Conservation (phyloP, 2,329 filamentous ascomycete species). For the Pseudogymnoascus sp. region DNA sequence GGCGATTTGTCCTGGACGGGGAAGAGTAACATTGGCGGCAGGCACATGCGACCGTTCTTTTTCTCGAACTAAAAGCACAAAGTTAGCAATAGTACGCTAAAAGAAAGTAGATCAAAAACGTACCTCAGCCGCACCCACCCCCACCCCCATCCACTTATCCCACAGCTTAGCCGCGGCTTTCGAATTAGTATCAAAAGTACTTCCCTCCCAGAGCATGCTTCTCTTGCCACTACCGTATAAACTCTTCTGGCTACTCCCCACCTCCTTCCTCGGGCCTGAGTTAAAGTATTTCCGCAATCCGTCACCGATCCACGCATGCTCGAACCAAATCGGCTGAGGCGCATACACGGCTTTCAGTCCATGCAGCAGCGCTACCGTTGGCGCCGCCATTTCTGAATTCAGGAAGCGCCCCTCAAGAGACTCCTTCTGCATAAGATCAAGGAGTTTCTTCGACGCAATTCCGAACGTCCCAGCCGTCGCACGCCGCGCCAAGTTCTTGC, state of each 20-base stretch:
- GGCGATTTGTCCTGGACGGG: slow-evolving; percentile 43
- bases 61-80: slow-evolving; percentile 42
- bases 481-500: slow-evolving; percentile 50
- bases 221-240: slow-evolving; percentile 53
- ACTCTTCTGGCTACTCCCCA: slow-evolving; percentile 42
- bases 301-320: slow-evolving; percentile 57
- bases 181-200: slow-evolving; percentile 53
- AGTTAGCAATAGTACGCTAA: not conserved
- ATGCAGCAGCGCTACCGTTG: slow-evolving; percentile 64
- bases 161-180: slow-evolving; percentile 48
- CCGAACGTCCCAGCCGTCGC: slow-evolving; percentile 73
- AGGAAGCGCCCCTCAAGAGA: slow-evolving; percentile 66
- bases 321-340: slow-evolving; percentile 72
- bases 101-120: not conserved
- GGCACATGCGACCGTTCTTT: slow-evolving; percentile 45
- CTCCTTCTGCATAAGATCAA: slow-evolving; percentile 71
- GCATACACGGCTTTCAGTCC: slow-evolving; percentile 71
- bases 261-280: slow-evolving; percentile 44
- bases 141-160: slow-evolving; percentile 55
- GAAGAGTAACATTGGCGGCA: slow-evolving; percentile 51
- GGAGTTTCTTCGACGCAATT: slow-evolving; percentile 59
- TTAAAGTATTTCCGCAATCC: slow-evolving; percentile 52
- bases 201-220: slow-evolving; percentile 43
- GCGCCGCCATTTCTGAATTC: slow-evolving; percentile 72
- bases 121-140: slow-evolving; percentile 39